Conservation (phyloP, 768 basidiomycete genomes). For the Tephrocybe sp. region DNA sequence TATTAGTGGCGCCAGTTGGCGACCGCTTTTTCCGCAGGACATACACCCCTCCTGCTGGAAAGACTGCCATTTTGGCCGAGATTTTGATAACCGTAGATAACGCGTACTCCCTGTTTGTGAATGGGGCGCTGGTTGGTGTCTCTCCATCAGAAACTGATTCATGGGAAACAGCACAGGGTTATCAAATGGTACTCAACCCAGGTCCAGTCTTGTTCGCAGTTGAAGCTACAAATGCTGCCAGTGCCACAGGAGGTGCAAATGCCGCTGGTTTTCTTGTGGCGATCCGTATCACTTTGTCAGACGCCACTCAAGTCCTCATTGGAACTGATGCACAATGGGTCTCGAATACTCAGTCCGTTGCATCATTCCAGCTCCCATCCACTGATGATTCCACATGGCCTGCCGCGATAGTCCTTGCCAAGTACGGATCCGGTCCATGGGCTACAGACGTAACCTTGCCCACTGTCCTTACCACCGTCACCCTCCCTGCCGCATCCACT, state of each 20-base stretch:
- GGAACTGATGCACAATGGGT: slow-evolving; percentile 8
- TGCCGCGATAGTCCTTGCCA: slow-evolving; percentile 7
- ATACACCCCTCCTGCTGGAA: slow-evolving; percentile 11
- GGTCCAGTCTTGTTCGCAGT: slow-evolving; percentile 14
- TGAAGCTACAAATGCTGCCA: slow-evolving; percentile 9
- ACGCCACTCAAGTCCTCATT: slow-evolving; percentile 9
- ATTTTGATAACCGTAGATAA: slow-evolving; percentile 14
- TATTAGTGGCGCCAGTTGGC: slow-evolving; percentile 7
- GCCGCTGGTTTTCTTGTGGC: slow-evolving; percentile 12
- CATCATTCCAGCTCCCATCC: slow-evolving; percentile 8
- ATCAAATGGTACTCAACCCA: slow-evolving; percentile 9
- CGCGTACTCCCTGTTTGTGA: slow-evolving; percentile 10
- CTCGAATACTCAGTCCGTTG: slow-evolving; percentile 1
- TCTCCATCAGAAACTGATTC: slow-evolving; percentile 4
- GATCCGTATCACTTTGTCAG: slow-evolving; percentile 15
- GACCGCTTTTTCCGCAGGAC: slow-evolving; percentile 10
- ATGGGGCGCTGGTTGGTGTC: slow-evolving; percentile 7
- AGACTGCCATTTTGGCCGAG: slow-evolving; percentile 11
- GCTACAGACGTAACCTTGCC: slow-evolving; percentile 5
- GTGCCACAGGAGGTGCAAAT: neutral
- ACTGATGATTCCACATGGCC: slow-evolving; percentile 13
- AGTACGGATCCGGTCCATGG: slow-evolving; percentile 12
- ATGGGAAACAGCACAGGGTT: slow-evolving; percentile 14
- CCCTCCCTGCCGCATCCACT: slow-evolving; percentile 5
- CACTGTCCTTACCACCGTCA: slow-evolving; percentile 2